phyloP scores from a whole-genome alignment of 179 eudicot species.

The Monotropa hypopitys region DNA sequence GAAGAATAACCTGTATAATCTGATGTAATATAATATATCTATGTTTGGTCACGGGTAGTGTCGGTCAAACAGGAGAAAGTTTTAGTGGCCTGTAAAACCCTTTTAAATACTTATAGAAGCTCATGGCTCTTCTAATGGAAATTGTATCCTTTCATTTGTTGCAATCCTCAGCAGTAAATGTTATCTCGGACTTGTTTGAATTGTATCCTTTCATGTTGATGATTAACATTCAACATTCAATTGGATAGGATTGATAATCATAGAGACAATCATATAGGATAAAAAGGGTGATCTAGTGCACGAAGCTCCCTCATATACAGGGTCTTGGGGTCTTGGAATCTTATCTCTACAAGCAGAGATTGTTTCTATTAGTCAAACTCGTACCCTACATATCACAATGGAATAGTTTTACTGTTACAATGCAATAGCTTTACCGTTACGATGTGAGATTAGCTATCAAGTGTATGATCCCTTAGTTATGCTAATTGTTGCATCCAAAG shows the following conservation, averaged over 20 bases:
- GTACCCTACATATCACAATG: no score
- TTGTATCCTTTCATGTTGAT: no score
- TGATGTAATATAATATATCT: slow-evolving; percentile 33
- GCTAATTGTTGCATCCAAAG: background rate
- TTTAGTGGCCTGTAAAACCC: background rate
- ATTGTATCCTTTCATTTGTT: background rate
- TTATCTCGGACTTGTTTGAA: background rate
- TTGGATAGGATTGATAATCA: background rate
- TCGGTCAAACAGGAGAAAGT: background rate
- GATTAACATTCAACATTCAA: background rate
- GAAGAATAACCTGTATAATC: slow-evolving; percentile 44
- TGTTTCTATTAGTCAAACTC: no score
- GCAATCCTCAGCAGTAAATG: background rate
- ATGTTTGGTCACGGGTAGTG: background rate
- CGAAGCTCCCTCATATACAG: no score
- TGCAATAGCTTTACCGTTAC: no score
- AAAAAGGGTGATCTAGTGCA: no score
- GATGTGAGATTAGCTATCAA: no score
- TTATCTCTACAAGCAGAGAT: no score
- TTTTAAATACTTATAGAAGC: background rate
- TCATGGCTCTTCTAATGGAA: background rate
- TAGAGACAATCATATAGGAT: background rate
- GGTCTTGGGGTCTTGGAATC: no score
- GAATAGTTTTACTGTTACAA: no score
- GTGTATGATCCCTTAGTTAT: background rate